These are phyloP conservation scores for Ballota nigra DNA, from an alignment of 257 asterid genomes.

Conservation along the genomic window DNA sequence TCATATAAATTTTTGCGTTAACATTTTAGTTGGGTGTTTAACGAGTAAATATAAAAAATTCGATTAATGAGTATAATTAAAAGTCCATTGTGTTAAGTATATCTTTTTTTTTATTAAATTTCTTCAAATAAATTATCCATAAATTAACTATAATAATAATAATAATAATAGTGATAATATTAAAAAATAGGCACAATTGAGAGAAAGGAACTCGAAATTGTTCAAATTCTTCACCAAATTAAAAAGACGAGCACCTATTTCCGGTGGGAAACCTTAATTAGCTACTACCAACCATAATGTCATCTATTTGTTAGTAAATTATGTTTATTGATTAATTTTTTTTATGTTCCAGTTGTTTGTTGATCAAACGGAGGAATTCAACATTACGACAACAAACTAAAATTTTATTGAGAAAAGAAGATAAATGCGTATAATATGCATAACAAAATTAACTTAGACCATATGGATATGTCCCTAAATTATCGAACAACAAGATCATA, in stretches of 20 bases:
- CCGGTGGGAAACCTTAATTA: too few relatives aligned
- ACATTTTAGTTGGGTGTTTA: neutral
- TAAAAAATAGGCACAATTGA: neutral
- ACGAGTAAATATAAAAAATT: too few relatives aligned
- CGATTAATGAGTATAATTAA: neutral
- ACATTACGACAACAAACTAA: constrained; percentile 5
- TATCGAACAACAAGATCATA: constrained; percentile 11
- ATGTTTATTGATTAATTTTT: neutral
- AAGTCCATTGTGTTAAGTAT: neutral
- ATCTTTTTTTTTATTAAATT: too few relatives aligned
- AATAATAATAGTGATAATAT: too few relatives aligned
- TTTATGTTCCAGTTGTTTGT: neutral
- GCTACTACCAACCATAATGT: too few relatives aligned
- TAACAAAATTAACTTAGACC: constrained; percentile 15
- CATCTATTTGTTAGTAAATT: neutral
- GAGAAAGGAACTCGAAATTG: neutral
- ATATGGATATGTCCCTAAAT: constrained; percentile 25
- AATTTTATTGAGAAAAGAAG: neutral
- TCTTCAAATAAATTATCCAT: neutral
- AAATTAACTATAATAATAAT: neutral
- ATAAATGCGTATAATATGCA: neutral
- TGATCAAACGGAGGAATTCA: neutral
- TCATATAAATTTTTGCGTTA: too few relatives aligned
- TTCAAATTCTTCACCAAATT: too few relatives aligned
- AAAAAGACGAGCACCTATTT: too few relatives aligned